These are phyloP conservation scores for Penicillium concentricum DNA, from an alignment of 2,329 filamentous ascomycete genomes.

Conservation along the genomic window DNA sequence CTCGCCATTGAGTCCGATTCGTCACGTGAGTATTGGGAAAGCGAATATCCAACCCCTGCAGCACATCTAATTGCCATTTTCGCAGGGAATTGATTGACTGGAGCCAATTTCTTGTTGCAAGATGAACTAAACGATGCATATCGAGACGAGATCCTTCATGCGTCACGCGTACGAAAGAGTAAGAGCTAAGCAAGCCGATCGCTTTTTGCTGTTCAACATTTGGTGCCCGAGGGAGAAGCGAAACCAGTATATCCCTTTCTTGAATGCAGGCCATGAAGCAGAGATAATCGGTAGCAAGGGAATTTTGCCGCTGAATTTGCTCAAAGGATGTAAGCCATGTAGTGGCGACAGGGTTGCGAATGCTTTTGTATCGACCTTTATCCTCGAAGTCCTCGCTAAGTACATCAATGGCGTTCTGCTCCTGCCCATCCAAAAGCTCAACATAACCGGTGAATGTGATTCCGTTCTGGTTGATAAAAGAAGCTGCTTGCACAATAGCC, in stretches of 20 bases:
- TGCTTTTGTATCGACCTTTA: slow-evolving; percentile 25
- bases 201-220: slow-evolving; percentile 8
- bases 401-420: slow-evolving; percentile 21
- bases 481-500: slow-evolving; percentile 32
- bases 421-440: slow-evolving; percentile 22
- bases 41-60: slow-evolving; percentile 1
- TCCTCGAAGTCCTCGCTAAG: slow-evolving; percentile 33
- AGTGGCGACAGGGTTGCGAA: slow-evolving; percentile 32
- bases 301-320: slow-evolving; percentile 21
- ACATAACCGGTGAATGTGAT: slow-evolving; percentile 13
- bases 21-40: slow-evolving; percentile 13
- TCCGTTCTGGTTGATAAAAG: slow-evolving; percentile 30
- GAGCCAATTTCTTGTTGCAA: slow-evolving; percentile 31
- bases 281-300: slow-evolving; percentile 25
- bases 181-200: slow-evolving; percentile 24
- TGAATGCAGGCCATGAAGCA: slow-evolving; percentile 33
- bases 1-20: slow-evolving; percentile 17
- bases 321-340: slow-evolving; percentile 38
- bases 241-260: slow-evolving; percentile 26
- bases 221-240: slow-evolving; percentile 15
- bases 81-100: neutral
- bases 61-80: neutral
- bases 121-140: slow-evolving; percentile 34
- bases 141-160: slow-evolving; percentile 6
- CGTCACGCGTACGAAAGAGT: slow-evolving; percentile 19